Percentiles rank a stretch among this genome's conserved stretches.
Evolutionary conservation across 2,329 filamentous ascomycete genomes (phyloP).

Genomic region (Trichoderma koningii): DNA sequence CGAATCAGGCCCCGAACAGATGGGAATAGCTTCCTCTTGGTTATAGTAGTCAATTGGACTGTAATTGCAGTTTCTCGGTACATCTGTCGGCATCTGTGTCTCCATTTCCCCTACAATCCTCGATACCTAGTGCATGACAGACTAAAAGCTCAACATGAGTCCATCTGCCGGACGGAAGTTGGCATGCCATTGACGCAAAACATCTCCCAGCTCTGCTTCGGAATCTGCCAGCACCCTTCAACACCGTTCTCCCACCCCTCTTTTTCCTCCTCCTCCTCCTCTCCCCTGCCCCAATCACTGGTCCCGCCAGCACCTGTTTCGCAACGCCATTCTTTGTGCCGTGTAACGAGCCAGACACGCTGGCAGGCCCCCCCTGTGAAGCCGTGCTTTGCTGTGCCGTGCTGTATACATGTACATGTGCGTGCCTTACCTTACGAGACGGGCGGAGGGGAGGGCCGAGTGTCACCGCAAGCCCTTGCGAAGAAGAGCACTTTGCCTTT

Average conservation of each 20-base stretch:
- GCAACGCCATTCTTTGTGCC: slow-evolving; percentile 9
- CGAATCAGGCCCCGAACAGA: background rate
- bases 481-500: background rate
- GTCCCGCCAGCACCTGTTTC: background rate
- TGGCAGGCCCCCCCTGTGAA: background rate
- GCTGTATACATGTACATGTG: background rate
- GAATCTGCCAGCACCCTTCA: slow-evolving; percentile 17
- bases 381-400: background rate
- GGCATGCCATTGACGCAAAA: background rate
- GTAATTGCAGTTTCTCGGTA: too few species aligned
- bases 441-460: background rate
- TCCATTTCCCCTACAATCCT: too few species aligned
- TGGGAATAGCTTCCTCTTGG: too few species aligned
- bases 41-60: too few species aligned
- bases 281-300: background rate
- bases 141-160: too few species aligned
- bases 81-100: too few species aligned
- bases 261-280: background rate
- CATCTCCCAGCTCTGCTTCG: background rate
- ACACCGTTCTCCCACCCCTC: background rate
- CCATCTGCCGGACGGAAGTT: background rate
- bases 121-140: too few species aligned
- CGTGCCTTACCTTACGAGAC: background rate
- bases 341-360: slow-evolving; percentile 10
- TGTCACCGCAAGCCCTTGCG: slow-evolving; percentile 16